phyloP scores from a whole-genome alignment of 257 asterid species.

The Perilla frutescens region DNA sequence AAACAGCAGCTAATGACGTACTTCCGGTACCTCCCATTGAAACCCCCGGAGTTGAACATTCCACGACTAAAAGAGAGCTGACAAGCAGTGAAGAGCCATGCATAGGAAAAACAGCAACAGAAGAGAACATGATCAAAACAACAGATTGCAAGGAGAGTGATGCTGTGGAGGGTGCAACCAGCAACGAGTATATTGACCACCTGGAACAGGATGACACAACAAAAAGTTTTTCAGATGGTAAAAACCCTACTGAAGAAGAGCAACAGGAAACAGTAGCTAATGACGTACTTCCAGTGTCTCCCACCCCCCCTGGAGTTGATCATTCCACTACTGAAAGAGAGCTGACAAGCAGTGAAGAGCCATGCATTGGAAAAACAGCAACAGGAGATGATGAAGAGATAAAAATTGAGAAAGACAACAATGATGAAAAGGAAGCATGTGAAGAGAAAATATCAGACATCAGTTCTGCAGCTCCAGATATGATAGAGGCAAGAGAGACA shows the following conservation, averaged over 20 bases:
- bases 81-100: constrained; percentile 39
- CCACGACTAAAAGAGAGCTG: constrained; percentile 38
- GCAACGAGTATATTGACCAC: constrained; percentile 19
- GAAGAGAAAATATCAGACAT: constrained; percentile 39
- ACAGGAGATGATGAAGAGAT: constrained; percentile 38
- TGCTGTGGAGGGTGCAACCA: constrained; percentile 27
- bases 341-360: constrained; percentile 39
- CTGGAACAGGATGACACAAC: constrained; percentile 28
- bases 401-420: constrained; percentile 37
- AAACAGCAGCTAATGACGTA: constrained; percentile 31
- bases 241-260: constrained; percentile 29
- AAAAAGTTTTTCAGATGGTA: constrained; percentile 24
- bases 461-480: constrained; percentile 42
- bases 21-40: constrained; percentile 34
- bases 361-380: constrained; percentile 31
- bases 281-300: constrained; percentile 36
- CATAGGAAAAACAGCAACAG: constrained; percentile 14
- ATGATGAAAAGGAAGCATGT: constrained; percentile 40
- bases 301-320: constrained; percentile 24
- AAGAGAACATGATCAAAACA: constrained; percentile 26
- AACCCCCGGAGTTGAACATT: constrained; percentile 27
- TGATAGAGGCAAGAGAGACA: constrained; percentile 44
- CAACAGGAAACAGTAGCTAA: constrained; percentile 31
- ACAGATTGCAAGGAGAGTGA: constrained; percentile 25
- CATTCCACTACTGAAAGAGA: constrained; percentile 38